Evolutionary conservation across 2,329 filamentous ascomycete species (phyloP).

Genomic region (Elsinoe arachidis): DNA sequence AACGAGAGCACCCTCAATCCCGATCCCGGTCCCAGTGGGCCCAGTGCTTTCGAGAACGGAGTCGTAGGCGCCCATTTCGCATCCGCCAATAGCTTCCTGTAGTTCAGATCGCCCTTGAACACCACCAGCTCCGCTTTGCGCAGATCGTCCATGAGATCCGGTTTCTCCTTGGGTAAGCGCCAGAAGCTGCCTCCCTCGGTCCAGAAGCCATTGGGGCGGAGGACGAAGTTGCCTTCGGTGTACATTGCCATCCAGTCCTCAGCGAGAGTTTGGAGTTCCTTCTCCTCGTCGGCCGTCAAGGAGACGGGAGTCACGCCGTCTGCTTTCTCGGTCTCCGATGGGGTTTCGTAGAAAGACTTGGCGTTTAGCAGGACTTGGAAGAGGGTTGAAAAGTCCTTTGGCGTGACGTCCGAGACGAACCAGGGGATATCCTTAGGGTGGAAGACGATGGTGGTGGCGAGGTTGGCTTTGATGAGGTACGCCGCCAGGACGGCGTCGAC

Average conservation of each 20-base stretch:
- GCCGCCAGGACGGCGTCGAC: slow-evolving; percentile 89
- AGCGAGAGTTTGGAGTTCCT: slow-evolving; percentile 68
- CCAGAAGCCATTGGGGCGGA: slow-evolving; percentile 87
- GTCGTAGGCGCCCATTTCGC: slow-evolving; percentile 83
- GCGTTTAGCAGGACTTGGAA: slow-evolving; percentile 72
- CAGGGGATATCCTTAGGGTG: slow-evolving; percentile 94
- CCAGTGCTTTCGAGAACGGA: slow-evolving; percentile 74
- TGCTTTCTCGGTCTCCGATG: slow-evolving; percentile 55
- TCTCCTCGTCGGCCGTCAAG: slow-evolving; percentile 58
- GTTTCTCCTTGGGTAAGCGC: slow-evolving; percentile 64
- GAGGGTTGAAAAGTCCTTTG: slow-evolving; percentile 74
- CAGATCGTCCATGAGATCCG: slow-evolving; percentile 64
- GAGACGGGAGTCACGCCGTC: slow-evolving; percentile 48
- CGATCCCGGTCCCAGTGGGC: slow-evolving; percentile 71
- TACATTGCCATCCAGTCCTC: slow-evolving; percentile 72
- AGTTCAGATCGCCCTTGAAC: slow-evolving; percentile 97
- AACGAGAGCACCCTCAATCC: slow-evolving; percentile 79
- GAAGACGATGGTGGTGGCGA: slow-evolving; percentile 79
- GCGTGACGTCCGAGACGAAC: slow-evolving; percentile 95
- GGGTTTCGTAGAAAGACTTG: slow-evolving; percentile 66
- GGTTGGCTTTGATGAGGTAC: slow-evolving; percentile 72
- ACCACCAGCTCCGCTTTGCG: slow-evolving; percentile 78
- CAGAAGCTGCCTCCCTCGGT: slow-evolving; percentile 81
- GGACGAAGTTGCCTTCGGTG: slow-evolving; percentile 69
- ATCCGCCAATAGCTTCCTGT: slow-evolving; percentile 84